Evolutionary conservation across 2,329 filamentous ascomycete genomes (phyloP).

Genomic region (Aspergillus spinulosporus): DNA sequence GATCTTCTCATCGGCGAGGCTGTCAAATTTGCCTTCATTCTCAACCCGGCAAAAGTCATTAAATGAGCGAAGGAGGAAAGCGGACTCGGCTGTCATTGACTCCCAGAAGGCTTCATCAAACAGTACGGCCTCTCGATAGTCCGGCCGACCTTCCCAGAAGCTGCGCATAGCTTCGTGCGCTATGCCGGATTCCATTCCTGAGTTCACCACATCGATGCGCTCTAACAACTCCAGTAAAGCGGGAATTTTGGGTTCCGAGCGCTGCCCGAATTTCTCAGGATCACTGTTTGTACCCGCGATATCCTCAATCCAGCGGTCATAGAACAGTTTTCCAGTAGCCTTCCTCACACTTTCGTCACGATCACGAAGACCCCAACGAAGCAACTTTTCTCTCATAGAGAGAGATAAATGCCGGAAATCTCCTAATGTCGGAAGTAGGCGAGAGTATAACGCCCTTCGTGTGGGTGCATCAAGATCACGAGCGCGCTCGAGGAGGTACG

Average conservation of each 20-base stretch:
- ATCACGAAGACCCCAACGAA: slow-evolving; percentile 92
- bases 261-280: slow-evolving; percentile 51
- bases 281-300: slow-evolving; percentile 70
- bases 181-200: slow-evolving; percentile 84
- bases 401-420: slow-evolving; percentile 93
- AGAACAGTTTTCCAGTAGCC: slow-evolving; percentile 84
- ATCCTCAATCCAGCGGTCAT: slow-evolving; percentile 96
- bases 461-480: slow-evolving; percentile 85
- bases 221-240: slow-evolving; percentile 87
- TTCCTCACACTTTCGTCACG: slow-evolving; percentile 93
- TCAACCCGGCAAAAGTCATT: slow-evolving; percentile 86
- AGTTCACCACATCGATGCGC: slow-evolving; percentile 89
- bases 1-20: slow-evolving; percentile 84
- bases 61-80: slow-evolving; percentile 88
- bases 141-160: slow-evolving; percentile 89
- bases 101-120: slow-evolving; percentile 51
- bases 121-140: slow-evolving; percentile 48
- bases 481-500: slow-evolving; percentile 85
- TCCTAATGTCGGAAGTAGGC: slow-evolving; percentile 80
- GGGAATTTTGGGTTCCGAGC: slow-evolving; percentile 70
- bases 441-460: slow-evolving; percentile 80
- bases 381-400: slow-evolving; percentile 90
- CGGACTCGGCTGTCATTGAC: slow-evolving; percentile 68
- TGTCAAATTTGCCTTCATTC: slow-evolving; percentile 71
- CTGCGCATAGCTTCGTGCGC: slow-evolving; percentile 91